Evolutionary conservation across 805 yeast genomes (phyloP), one percentile per base, ranked within the genome.

Genomic region (Suhomyces sp.): DNA sequence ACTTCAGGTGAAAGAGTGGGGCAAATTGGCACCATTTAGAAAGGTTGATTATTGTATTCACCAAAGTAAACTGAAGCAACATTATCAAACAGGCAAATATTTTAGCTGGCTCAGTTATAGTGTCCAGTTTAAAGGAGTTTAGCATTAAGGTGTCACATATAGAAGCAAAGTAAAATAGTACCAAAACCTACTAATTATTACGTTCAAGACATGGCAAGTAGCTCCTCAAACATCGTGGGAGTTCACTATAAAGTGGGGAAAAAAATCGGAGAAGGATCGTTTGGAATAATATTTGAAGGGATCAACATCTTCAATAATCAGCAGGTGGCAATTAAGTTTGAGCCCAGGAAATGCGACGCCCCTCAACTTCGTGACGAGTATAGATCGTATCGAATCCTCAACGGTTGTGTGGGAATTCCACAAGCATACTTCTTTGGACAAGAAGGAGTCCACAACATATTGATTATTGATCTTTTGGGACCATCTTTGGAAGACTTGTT

Each of bases 341-440:
- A 94, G 73, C 98, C 97, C 19, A 81, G 98, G 63, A 94, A 92
- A 68, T 86, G 96, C 38, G 99, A 94, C 64, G 97, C 98, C 7
- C 99, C 99, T 6, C 99, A 94, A 70, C 79, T 94, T 53, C 83
- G 97, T 63, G 99, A 94, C 70, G 99, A 94, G 72, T 94, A 92
- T 70, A 81, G 97, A 63, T 88, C 97, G n/a, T 94, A 94, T 73
- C 87, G 91, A 65, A 87, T 90, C 52, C 77, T 94, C 48, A 83
- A 84, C 53, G 96, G 96, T 17, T 81, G 86, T 49, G 79, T 77
- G 44, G 98, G 98, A 47, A 86, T 94, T 50, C 99, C 99, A 49
- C 85, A 86, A 63, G 98, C 97, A n/a, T 94, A 94, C 74, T 94
- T 91, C 69, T 93, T 93, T 70, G 99, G 99, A 54, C 98, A 94